Base-by-base conservation (phyloP, 495 filamentous ascomycete species). In the Tuber aestivum region DNA sequence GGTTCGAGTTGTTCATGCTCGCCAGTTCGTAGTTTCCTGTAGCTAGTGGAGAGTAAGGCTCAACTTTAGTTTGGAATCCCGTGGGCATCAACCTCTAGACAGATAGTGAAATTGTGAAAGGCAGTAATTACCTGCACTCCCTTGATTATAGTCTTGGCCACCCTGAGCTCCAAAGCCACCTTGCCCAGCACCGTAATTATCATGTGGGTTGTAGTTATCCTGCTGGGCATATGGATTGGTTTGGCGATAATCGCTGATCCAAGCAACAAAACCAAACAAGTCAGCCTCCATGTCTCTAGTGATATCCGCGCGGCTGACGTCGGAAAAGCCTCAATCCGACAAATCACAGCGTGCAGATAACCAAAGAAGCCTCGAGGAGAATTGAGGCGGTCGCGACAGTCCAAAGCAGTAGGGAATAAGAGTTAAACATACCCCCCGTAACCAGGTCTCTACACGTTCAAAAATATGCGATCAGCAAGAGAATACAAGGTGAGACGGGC, bases 191-290 rank as follows among this genome's bases (percentile, higher is more conserved):
- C 80, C 70, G 38, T 83, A 83, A 74, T 81, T 84, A 56, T 75
- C 79, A 70, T 85, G 84, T 35, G 86, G 86, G 72, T 86, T 87
- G 73, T 82, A 80, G 74, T 75, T 82, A 37, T 81, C 78, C 76
- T 84, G 83, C 81, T 89, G 86, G 76, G 84, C 86, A 78, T 91
- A 92, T 7, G 90, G 89, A 83, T 91, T 90, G 80, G 87, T 87
- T 76, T 89, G 86, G 85, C 89, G 89, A 84, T 91, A 89, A 83
- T 87, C 87, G 76, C 85, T 70, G 38, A 42, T 38, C 42, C 69
- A 41, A 75, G 35, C 71, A 70, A 40, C n/a, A 61, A 61, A 61
- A 56, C 32, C 12, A 41, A 72, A 27, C 18, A n/a, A 42, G 61
- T 76, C 40, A 72, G 42, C 27, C 12, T 35, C 56, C 56, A 18